Evolutionary conservation across 352 stramenopile species (phyloP), one percentile per base, ranked within the genome.

Genomic region (Peronospora destructor): DNA sequence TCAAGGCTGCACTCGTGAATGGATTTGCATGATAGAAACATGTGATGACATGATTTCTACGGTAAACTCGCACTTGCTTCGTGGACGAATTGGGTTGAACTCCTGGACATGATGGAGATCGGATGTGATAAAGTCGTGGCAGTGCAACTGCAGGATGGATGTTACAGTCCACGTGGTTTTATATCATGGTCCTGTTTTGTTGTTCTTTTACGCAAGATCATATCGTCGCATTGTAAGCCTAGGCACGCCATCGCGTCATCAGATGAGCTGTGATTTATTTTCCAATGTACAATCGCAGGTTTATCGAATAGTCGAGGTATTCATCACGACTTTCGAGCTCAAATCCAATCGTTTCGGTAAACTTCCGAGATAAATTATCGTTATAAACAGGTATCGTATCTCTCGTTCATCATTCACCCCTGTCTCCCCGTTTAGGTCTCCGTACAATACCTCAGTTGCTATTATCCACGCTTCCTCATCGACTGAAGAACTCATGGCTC

Each of bases 361-460:
- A 16, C 12, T 10, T 10, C 11, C n/a, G n/a, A n/a, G n/a, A 9
- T 38, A 7, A 6, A 16, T 21, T 38, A 19, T 38, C n/a, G 2
- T 21, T 11, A 38, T 17, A 19, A 13, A 38, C 33, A 38, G 33
- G n/a, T 45, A 41, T 43, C 45, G 33, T 46, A n/a, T 29, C 17
- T 45, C n/a, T 41, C 35, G 14, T 23, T 8, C 41, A 42, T 44
- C 47, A 28, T 36, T 38, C 9, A 43, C 3, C n/a, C 42, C 28
- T 45, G 14, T 49, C 36, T 47, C 46, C 45, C 9, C 33, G 4
- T n/a, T 16, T 16, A 11, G 6, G 28, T 32, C 29, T 25, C 19
- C 1, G 3, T 23, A 49, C n/a, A 52, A 53, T 64, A 47, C 36
- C 44, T 61, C 55, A 68, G 49, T 68, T 57, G 32, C 46, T 30